Percentiles rank a stretch among this genome's conserved stretches.
phyloP scores from a whole-genome alignment of 1,139 yeast genomes.

The Meyerozyma elateridarum region DNA sequence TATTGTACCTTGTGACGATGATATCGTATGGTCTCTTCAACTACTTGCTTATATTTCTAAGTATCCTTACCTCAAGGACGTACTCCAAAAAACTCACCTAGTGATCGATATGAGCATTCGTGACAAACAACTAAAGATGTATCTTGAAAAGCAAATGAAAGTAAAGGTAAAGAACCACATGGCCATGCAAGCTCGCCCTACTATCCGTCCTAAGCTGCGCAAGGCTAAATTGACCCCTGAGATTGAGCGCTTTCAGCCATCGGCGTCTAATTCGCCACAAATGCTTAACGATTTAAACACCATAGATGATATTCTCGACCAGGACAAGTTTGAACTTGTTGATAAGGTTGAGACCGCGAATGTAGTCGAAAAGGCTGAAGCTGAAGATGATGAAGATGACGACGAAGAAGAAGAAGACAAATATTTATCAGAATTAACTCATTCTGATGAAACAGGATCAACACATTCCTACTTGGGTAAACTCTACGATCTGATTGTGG shows the following conservation, averaged over 20 bases:
- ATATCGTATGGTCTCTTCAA: conserved; percentile 90
- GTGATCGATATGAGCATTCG: conserved; percentile 51
- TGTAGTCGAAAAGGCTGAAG: conserved; percentile 21
- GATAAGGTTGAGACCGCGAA: conserved; percentile 11
- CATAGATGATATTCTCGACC: conserved; percentile 29
- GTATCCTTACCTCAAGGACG: conserved; percentile 73
- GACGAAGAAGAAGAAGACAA: conserved; percentile 15
- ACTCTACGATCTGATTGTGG: conserved; percentile 32
- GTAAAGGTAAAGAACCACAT: conserved; percentile 28
- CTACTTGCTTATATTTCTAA: conserved; percentile 89
- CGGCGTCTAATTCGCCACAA: conserved; percentile 41
- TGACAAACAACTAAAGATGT: conserved; percentile 38
- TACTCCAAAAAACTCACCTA: conserved; percentile 66
- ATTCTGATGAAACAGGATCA: conserved; percentile 6
- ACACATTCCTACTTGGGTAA: conserved; percentile 15
- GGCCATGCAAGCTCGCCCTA: conserved; percentile 27
- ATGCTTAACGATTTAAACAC: conserved; percentile 32
- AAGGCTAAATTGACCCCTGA: conserved; percentile 16
- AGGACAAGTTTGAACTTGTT: conserved; percentile 32
- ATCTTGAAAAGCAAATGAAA: conserved; percentile 35
- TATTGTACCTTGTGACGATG: conserved; percentile 84
- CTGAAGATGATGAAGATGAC: conserved; percentile 26
- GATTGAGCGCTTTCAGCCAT: conserved; percentile 28
- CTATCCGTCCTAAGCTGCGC: conserved; percentile 35
- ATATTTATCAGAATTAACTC: conserved; percentile 14